Evolutionary conservation across 345 rosid species (phyloP), one percentile per base, ranked within the genome.

Genomic region (Zanthoxylum bungeanum): DNA sequence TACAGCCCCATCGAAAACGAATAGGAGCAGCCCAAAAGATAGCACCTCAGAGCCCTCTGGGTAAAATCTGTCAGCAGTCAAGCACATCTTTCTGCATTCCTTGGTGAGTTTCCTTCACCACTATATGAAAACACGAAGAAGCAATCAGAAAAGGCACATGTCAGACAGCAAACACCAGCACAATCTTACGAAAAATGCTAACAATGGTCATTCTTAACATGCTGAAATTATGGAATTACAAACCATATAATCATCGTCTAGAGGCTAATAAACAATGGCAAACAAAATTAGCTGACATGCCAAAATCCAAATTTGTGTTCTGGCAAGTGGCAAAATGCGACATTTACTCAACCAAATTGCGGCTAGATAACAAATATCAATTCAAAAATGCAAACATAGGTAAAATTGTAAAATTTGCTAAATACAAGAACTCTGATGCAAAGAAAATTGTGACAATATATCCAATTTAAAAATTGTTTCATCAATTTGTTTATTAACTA

Each of bases 21-120:
- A 63, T 16, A 34, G 34, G 36, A 66, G 52, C 49, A 63, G 61
- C 60, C 62, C 75, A 55, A 37, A 42, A 60, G 77, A 76, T 51
- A 40, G 27, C 30, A 57, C 57, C 76, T 70, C 51, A 69, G 49
- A 50, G 65, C 69, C n/a, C 39, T 80, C 73, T 36, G 75, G 36
- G 51, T 46, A 56, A 53, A 40, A 73, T 71, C 79, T 74, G 63
- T 64, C 58, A 69, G 73, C 60, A 64, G 52, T 68, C 51, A 82
- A 74, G 74, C 77, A 75, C 86, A 83, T 80, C 82, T 78, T 79
- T 79, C 83, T 34, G 86, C 86, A 85, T 85, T 79, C 85, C 89
- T 82, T 79, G 68, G 22, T 44, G 21, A 49, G 46, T 76, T 73
- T 42, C 51, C 72, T 56, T 60, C 58, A 27, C 51, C 33, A 2